These are phyloP conservation scores for Acanthamoeba castellanii DNA, from an alignment of 208 protist genomes.

Conservation along the genomic window DNA sequence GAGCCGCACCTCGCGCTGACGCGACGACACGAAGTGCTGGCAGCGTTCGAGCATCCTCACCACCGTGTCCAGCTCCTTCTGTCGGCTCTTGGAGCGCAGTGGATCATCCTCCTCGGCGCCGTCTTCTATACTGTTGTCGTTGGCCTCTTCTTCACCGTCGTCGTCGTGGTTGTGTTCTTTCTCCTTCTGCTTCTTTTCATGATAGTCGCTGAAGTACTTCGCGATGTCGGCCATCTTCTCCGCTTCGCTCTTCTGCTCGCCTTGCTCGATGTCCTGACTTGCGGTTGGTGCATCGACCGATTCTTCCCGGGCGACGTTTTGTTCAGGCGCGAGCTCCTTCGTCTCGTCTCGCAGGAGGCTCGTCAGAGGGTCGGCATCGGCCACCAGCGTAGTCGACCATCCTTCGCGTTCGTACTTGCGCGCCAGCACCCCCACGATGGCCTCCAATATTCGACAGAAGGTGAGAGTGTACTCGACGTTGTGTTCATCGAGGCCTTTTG, in stretches of 20 bases:
- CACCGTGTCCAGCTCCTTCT: conserved; percentile 64
- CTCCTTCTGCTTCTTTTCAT: conserved; percentile 51
- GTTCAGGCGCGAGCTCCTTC: neutral
- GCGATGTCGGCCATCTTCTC: neutral
- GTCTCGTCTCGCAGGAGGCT: neutral
- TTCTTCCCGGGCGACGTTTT: too few relatives aligned
- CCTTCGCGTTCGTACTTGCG: conserved; percentile 56
- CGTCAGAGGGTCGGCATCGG: neutral
- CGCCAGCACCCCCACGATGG: conserved; percentile 55
- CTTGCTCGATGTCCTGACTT: neutral
- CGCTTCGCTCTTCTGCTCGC: neutral
- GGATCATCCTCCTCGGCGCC: neutral
- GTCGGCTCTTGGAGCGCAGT: neutral
- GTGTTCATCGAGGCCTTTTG: conserved; percentile 41
- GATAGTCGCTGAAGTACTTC: conserved; percentile 24
- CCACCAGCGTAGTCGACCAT: neutral
- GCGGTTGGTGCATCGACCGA: too few relatives aligned
- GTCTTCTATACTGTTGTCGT: neutral
- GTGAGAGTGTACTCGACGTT: conserved; percentile 48
- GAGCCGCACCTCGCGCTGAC: conserved; percentile 4
- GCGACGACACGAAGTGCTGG: conserved; percentile 60
- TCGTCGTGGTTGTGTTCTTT: conserved; percentile 15
- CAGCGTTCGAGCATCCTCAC: conserved; percentile 33
- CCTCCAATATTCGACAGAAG: conserved; percentile 49
- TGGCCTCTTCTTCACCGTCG: too few relatives aligned